Base-by-base conservation (phyloP, 768 basidiomycete genomes). In the Pleurotus cornucopiae region DNA sequence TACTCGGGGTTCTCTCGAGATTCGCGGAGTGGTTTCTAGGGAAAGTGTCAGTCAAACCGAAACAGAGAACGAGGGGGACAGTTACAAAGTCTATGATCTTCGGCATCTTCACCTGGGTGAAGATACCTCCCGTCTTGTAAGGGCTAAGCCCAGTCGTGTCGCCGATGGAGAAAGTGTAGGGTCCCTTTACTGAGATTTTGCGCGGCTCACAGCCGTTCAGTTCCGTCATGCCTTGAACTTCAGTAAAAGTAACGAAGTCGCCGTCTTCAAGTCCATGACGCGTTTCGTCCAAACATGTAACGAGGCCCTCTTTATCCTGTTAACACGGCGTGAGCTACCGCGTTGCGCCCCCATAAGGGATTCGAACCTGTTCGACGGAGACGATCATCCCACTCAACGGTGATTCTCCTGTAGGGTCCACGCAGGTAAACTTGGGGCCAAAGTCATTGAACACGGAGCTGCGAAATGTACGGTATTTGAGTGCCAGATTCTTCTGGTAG, bases 51-150 rank as follows among this genome's bases (percentile, higher is more conserved):
- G 63, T 2, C 25, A 20, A 38, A 11, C 11, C 11, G 11, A 34
- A 34, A 34, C 4, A 34, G 30, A 7, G 11, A 3, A 34, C 11
- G 39, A 55, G 57, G 20, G 9, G 44, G 40, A 30, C 16, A 21
- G 41, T 23, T 64, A 98, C 96, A 65, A 98, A 99, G 68, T 94
- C 84, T 48, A 98, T 75, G 49, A 94, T 80, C 74, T 96, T 98
- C 7, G 97, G 97, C 94, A 98, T 96, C 76, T 98, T 99, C 60
- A 98, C 94, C 71, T 99, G 97, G 5, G 91, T 94, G 69, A 98
- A 99, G 59, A 95, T 89, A 38, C 97, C 97, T 21, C 96, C 97
- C 25, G 83, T 67, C 62, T 86, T 83, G 73, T 98, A 98, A 45
- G 82, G 77, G 23, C 85, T 78, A 9, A 97, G 67, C 37, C 79